Evolutionary conservation across 345 rosid genomes (phyloP).

Genomic region (Microcos paniculata): DNA sequence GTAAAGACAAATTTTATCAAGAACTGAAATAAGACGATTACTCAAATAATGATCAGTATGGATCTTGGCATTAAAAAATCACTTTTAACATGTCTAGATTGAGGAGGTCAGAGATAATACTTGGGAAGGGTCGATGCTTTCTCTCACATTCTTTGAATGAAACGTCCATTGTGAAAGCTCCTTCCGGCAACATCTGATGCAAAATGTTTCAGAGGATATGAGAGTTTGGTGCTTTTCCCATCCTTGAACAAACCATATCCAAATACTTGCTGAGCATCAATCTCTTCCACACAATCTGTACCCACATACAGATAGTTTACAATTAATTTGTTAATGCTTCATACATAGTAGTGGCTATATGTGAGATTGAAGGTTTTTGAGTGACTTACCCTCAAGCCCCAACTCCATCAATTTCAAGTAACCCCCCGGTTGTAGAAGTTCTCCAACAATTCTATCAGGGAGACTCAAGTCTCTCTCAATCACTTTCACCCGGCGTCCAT

Average conservation of each 20-base stretch:
- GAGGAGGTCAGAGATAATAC: constrained; percentile 11
- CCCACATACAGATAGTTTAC: not conserved
- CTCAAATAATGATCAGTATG: no score
- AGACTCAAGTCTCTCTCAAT: constrained; percentile 24
- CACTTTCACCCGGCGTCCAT: constrained; percentile 20
- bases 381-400: constrained; percentile 27
- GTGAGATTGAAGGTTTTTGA: no score
- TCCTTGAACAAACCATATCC: no score
- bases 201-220: no score
- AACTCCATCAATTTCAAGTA: no score
- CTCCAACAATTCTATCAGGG: constrained; percentile 26
- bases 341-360: not conserved
- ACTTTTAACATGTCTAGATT: not conserved
- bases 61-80: no score
- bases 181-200: no score
- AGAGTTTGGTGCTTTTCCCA: no score
- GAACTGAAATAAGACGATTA: no score
- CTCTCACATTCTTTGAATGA: constrained; percentile 39
- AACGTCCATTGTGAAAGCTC: constrained; percentile 8
- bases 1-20: not conserved
- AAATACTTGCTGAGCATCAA: constrained; percentile 18
- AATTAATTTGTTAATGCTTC: not conserved
- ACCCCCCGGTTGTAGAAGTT: no score
- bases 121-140: constrained; percentile 43
- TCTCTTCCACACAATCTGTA: constrained; percentile 53